Evolutionary conservation across 2,329 filamentous ascomycete genomes (phyloP).

Genomic region (Ambrosiella cleistominuta): DNA sequence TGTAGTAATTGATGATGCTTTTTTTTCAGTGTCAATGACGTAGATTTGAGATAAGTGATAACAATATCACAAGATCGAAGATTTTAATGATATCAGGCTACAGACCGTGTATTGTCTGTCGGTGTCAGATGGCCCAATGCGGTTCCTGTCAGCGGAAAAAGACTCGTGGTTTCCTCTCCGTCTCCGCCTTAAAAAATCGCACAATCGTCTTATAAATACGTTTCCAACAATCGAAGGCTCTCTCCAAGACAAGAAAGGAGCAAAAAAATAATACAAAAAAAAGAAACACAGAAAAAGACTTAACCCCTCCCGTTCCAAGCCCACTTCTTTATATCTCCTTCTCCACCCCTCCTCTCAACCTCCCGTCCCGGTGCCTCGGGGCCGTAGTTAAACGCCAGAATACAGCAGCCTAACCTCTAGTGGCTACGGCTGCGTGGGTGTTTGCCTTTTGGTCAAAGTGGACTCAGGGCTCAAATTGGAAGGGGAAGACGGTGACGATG

Average conservation of each 20-base stretch:
- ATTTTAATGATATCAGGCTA: too few species aligned
- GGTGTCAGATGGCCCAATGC: too few species aligned
- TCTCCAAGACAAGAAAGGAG: not conserved
- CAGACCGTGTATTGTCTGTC: too few species aligned
- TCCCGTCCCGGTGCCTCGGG: not conserved
- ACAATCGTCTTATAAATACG: too few species aligned
- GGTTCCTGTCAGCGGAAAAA: too few species aligned
- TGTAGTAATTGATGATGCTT: too few species aligned
- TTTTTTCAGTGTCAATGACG: too few species aligned
- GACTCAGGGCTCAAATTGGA: not conserved
- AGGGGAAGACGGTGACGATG: not conserved
- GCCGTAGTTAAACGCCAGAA: not conserved
- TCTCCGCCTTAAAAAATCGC: too few species aligned
- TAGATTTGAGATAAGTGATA: not conserved
- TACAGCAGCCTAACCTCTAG: too few species aligned
- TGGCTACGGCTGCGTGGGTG: not conserved
- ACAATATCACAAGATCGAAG: not conserved
- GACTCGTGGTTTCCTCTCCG: too few species aligned
- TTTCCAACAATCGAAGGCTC: too few species aligned
- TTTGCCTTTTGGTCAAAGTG: not conserved
- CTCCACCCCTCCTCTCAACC: not conserved
- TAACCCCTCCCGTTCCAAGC: not conserved
- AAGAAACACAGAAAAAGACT: not conserved
- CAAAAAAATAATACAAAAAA: not conserved
- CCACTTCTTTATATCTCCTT: not conserved